These are phyloP conservation scores for Hypomyces perniciosus DNA, from an alignment of 2,329 filamentous ascomycete genomes.

Conservation along the genomic window DNA sequence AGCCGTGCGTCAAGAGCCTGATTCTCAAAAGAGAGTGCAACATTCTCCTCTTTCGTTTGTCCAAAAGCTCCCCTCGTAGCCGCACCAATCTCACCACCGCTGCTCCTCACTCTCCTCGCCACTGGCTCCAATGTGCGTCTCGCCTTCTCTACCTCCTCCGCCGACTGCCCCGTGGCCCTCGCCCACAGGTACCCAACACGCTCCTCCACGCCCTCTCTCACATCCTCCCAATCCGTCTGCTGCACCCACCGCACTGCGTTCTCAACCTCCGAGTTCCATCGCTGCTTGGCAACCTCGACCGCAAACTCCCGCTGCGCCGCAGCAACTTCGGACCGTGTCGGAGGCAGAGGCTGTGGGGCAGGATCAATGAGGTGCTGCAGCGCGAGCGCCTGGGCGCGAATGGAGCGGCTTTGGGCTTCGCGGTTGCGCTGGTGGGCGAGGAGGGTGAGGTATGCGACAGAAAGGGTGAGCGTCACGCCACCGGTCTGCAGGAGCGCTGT, in stretches of 20 bases:
- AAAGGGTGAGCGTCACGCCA: slow-evolving; percentile 69
- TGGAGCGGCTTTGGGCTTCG: slow-evolving; percentile 48
- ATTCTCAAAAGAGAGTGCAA: slow-evolving; percentile 22
- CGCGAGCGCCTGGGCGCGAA: slow-evolving; percentile 51
- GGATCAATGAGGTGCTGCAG: slow-evolving; percentile 49
- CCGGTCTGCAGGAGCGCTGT: slow-evolving; percentile 49
- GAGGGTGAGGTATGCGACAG: slow-evolving; percentile 64
- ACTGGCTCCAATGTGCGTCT: slow-evolving; percentile 27
- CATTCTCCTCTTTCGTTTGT: slow-evolving; percentile 24
- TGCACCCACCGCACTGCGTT: slow-evolving; percentile 61
- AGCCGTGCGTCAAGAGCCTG: slow-evolving; percentile 23
- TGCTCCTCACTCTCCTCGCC: slow-evolving; percentile 27
- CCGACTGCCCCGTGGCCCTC: slow-evolving; percentile 29
- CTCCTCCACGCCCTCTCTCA: slow-evolving; percentile 53
- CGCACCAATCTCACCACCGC: slow-evolving; percentile 22
- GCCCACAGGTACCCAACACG: slow-evolving; percentile 40
- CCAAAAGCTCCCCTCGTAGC: slow-evolving; percentile 32
- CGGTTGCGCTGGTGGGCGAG: slow-evolving; percentile 65
- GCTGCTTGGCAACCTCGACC: slow-evolving; percentile 64
- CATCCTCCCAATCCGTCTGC: slow-evolving; percentile 57
- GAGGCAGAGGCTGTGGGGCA: slow-evolving; percentile 40
- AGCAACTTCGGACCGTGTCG: slow-evolving; percentile 45
- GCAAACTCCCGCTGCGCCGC: slow-evolving; percentile 49
- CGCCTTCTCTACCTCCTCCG: slow-evolving; percentile 23
- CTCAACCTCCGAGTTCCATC: slow-evolving; percentile 72